These are phyloP conservation scores for Vachellia collinsii DNA, from an alignment of 306 rosid species.

Conservation along the genomic window DNA sequence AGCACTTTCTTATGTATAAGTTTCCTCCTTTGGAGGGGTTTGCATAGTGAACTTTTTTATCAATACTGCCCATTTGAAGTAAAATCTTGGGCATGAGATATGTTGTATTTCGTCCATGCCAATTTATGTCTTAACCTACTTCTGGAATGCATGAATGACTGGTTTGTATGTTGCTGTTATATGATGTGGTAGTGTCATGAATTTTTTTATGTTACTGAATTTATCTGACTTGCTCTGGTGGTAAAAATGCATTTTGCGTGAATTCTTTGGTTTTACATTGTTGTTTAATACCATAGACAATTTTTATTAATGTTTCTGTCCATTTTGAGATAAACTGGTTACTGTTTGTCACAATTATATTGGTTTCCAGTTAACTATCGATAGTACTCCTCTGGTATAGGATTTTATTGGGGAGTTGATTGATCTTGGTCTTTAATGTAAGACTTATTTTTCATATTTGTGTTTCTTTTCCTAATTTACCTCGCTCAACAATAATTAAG, in stretches of 20 bases:
- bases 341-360: constrained; percentile 29
- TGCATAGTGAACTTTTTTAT: neutral
- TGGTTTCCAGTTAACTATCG: neutral
- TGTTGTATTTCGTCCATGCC: neutral
- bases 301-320: constrained; percentile 33
- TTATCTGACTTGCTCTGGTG: constrained; percentile 32
- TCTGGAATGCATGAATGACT: constrained; percentile 3
- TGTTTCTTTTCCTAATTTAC: no score
- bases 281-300: neutral
- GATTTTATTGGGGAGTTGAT: no score
- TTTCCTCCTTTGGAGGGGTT: constrained; percentile 11
- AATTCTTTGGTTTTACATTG: constrained; percentile 28
- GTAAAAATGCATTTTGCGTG: constrained; percentile 8
- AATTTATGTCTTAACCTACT: neutral
- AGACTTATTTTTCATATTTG: no score
- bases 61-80: neutral
- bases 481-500: no score
- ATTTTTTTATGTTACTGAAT: constrained; percentile 7
- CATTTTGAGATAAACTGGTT: constrained; percentile 22
- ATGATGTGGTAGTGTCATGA: constrained; percentile 20
- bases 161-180: constrained; percentile 19
- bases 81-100: constrained; percentile 4
- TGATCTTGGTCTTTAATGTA: no score
- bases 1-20: neutral
- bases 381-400: neutral